Conservation (phyloP, 345 rosid genomes). For the Hibiscus mutabilis region DNA sequence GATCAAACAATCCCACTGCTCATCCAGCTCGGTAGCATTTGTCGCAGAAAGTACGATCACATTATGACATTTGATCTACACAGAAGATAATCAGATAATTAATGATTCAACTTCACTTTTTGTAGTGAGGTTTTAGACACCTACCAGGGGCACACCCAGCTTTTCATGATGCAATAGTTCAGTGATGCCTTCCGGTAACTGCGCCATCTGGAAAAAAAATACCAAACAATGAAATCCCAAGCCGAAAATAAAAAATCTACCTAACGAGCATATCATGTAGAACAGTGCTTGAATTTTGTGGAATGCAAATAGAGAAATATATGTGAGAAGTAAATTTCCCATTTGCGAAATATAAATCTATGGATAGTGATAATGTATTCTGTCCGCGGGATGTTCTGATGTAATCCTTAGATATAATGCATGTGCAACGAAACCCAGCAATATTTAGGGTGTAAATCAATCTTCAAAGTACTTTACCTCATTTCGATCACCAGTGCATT, state of each 20-base stretch:
- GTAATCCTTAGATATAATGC: background rate
- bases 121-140: slow-evolving; percentile 18
- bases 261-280: background rate
- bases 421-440: background rate
- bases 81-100: background rate
- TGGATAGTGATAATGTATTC: background rate
- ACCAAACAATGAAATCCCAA: slow-evolving; percentile 20
- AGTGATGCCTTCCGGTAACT: slow-evolving; percentile 91
- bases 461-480: slow-evolving; percentile 47
- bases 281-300: background rate
- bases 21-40: slow-evolving; percentile 61
- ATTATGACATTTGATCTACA: slow-evolving; percentile 80
- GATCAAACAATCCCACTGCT: slow-evolving; percentile 80
- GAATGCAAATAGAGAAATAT: background rate
- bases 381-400: background rate
- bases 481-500: slow-evolving; percentile 79
- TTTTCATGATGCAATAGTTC: slow-evolving; percentile 84
- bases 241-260: background rate
- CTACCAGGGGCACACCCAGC: slow-evolving; percentile 82
- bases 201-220: slow-evolving; percentile 70
- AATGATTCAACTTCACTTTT: background rate
- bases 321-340: background rate
- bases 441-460: background rate
- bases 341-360: background rate
- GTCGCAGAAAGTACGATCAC: slow-evolving; percentile 73